phyloP scores from a whole-genome alignment of 2,329 filamentous ascomycete genomes.

The Neurospora crassa region DNA sequence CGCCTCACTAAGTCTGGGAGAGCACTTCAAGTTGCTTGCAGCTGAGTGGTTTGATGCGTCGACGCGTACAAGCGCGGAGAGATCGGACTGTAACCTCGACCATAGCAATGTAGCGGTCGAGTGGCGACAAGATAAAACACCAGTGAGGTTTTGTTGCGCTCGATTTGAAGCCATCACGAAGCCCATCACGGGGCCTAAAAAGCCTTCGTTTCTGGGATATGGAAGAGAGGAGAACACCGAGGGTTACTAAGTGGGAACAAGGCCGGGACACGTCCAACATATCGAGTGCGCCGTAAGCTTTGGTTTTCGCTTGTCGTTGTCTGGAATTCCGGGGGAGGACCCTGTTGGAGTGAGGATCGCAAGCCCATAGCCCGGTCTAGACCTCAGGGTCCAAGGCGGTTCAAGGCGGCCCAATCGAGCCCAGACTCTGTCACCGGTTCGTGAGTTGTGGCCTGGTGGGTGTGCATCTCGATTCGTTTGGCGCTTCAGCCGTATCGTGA shows the following conservation, averaged over 20 bases:
- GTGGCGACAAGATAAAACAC: not conserved
- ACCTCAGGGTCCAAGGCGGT: not conserved
- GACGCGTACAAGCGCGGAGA: not conserved
- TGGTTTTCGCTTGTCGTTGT: not conserved
- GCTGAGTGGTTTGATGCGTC: not conserved
- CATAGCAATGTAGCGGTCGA: not conserved
- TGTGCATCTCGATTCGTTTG: not conserved
- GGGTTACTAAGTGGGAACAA: not conserved
- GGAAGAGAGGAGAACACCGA: not conserved
- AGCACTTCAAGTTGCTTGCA: not conserved
- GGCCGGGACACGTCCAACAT: not conserved
- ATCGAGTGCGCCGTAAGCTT: not conserved
- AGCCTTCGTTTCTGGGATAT: not conserved
- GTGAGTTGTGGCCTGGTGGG: not conserved
- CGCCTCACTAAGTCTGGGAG: not conserved
- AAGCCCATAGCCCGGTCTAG: not conserved
- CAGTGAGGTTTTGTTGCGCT: not conserved
- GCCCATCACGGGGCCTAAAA: not conserved
- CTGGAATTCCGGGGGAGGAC: not conserved
- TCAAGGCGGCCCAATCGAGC: not conserved
- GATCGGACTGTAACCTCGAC: not conserved
- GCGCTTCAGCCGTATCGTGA: not conserved
- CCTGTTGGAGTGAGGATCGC: not conserved
- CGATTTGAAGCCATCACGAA: not conserved
- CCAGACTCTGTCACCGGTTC: not conserved